Conservation (phyloP, 1,139 yeast genomes). For the Meyerozyma guilliermondii region DNA sequence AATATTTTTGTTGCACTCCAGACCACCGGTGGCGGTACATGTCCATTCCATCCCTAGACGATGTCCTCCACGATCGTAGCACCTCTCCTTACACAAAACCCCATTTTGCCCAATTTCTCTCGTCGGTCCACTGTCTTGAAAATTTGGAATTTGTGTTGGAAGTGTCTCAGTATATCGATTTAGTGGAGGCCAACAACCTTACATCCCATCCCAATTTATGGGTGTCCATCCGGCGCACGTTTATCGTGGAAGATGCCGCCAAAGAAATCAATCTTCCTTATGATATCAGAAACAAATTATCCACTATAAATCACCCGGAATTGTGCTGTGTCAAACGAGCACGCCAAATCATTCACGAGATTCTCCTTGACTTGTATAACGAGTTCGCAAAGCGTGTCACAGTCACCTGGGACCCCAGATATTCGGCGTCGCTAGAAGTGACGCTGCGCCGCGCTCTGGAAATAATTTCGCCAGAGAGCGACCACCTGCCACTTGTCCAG, state of each 20-base stretch:
- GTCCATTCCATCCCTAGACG: constrained; percentile 19
- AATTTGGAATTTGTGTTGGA: constrained; percentile 32
- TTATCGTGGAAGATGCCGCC: constrained; percentile 22
- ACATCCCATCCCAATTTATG: constrained; percentile 13
- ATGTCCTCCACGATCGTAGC: constrained; percentile 13
- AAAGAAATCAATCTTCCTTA: constrained; percentile 33
- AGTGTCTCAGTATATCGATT: constrained; percentile 19
- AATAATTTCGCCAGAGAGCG: constrained; percentile 8
- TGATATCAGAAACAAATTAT: constrained; percentile 13
- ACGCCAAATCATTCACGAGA: constrained; percentile 24
- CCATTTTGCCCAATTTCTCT: constrained; percentile 24
- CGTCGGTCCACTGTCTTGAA: constrained; percentile 30
- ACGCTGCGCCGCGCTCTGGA: constrained; percentile 10
- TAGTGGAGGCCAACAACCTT: constrained; percentile 11
- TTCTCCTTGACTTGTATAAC: constrained; percentile 29
- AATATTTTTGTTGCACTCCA: too few relatives aligned
- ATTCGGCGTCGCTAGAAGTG: background rate
- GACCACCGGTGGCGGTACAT: background rate
- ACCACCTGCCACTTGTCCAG: background rate
- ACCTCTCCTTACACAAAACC: constrained; percentile 16
- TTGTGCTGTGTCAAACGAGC: constrained; percentile 13
- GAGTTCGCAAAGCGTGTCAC: constrained; percentile 25
- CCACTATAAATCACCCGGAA: constrained; percentile 12
- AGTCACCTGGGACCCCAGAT: constrained; percentile 3
- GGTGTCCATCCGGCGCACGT: constrained; percentile 21